Evolutionary conservation across 1,139 yeast genomes (phyloP).

Genomic region (Suhomyces bolitotheri): DNA sequence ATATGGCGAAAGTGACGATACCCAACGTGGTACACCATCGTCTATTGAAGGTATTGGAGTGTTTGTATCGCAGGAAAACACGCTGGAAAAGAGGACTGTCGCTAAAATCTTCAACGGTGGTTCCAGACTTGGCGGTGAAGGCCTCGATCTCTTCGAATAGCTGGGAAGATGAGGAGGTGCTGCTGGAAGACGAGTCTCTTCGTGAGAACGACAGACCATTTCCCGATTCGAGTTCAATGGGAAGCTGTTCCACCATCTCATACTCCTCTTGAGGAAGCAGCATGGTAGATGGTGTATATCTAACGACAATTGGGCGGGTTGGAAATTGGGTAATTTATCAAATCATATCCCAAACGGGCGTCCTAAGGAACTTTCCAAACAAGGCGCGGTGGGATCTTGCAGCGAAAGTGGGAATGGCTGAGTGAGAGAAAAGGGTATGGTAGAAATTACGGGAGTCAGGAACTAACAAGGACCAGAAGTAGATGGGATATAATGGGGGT

Average conservation of each 20-base stretch:
- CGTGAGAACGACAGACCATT: neutral
- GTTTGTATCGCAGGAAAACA: constrained; percentile 23
- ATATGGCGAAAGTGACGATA: constrained; percentile 15
- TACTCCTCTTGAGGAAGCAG: constrained; percentile 20
- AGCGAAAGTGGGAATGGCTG: neutral
- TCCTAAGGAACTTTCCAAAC: neutral
- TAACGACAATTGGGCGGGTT: too few relatives aligned
- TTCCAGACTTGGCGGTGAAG: constrained; percentile 15
- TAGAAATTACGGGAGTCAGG: too few relatives aligned
- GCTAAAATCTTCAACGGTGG: constrained; percentile 26
- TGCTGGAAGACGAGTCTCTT: constrained; percentile 1
- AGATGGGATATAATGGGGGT: too few relatives aligned
- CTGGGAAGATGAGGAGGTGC: constrained; percentile 23
- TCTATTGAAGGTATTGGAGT: constrained; percentile 12
- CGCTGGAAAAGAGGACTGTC: constrained; percentile 28
- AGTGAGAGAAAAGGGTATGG: too few relatives aligned
- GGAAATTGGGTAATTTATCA: too few relatives aligned
- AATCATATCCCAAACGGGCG: neutral
- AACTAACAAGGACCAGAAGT: too few relatives aligned
- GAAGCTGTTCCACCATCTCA: constrained; percentile 25
- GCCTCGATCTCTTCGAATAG: constrained; percentile 33
- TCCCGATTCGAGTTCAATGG: constrained; percentile 5
- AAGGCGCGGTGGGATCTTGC: neutral
- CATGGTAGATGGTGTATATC: constrained; percentile 1
- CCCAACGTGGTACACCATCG: constrained; percentile 12